These are phyloP conservation scores for Tetracladium marchalianum DNA, from an alignment of 495 filamentous ascomycete genomes.

Conservation along the genomic window DNA sequence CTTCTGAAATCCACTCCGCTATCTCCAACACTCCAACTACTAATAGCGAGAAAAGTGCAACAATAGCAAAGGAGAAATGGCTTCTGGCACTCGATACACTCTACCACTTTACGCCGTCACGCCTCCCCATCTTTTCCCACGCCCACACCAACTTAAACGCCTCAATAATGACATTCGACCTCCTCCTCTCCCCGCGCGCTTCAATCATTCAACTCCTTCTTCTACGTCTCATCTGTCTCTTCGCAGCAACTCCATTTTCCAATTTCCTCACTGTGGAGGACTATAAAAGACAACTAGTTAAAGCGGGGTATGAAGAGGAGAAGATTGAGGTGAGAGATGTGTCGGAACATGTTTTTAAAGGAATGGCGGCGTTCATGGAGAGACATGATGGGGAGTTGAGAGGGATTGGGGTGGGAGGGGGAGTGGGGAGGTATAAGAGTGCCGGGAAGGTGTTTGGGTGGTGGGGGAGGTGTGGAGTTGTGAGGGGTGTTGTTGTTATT, in stretches of 20 bases:
- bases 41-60: neutral
- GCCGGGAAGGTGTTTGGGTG: conserved; percentile 32
- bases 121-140: conserved; percentile 27
- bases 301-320: conserved; percentile 29
- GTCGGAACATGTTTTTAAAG: conserved; percentile 32
- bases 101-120: conserved; percentile 40
- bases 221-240: neutral
- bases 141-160: conserved; percentile 25
- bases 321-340: conserved; percentile 33
- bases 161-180: conserved; percentile 30
- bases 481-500: conserved; percentile 36
- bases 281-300: conserved; percentile 12
- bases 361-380: conserved; percentile 27
- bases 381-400: conserved; percentile 22
- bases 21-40: neutral
- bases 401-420: conserved; percentile 22
- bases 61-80: conserved; percentile 20
- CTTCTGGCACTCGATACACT: conserved; percentile 40
- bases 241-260: neutral
- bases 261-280: conserved; percentile 1
- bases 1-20: neutral
- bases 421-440: conserved; percentile 27
- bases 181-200: conserved; percentile 1
- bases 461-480: conserved; percentile 33
- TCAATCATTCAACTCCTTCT: neutral